These are phyloP conservation scores for Podila minutissima DNA, from an alignment of 192 early-diverging fungal species.

Conservation along the genomic window DNA sequence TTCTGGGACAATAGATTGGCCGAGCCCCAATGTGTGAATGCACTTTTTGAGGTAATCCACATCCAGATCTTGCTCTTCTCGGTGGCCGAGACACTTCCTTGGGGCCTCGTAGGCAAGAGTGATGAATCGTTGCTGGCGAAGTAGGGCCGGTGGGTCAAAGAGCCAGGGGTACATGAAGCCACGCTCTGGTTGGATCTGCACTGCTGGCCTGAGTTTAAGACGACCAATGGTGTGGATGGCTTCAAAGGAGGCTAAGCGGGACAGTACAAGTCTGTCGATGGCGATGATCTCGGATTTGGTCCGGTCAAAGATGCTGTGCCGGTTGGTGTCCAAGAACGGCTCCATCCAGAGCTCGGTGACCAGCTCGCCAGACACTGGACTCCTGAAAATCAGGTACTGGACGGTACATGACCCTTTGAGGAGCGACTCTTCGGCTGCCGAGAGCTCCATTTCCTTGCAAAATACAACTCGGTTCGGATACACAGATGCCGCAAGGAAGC, in stretches of 20 bases:
- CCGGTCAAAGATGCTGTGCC: slow-evolving; percentile 29
- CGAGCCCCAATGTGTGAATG: slow-evolving; percentile 31
- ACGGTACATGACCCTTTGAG: slow-evolving; percentile 35
- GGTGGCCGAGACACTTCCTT: not conserved
- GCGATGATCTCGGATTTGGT: slow-evolving; percentile 32
- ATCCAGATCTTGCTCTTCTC: slow-evolving; percentile 1
- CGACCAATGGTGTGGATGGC: slow-evolving; percentile 58
- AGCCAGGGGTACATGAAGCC: slow-evolving; percentile 51
- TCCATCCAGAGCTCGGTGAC: slow-evolving; percentile 69
- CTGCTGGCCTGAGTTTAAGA: slow-evolving; percentile 21
- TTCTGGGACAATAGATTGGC: not conserved
- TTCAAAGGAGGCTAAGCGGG: slow-evolving; percentile 67
- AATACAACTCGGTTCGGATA: slow-evolving; percentile 52
- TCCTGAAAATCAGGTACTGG: slow-evolving; percentile 62
- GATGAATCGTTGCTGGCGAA: slow-evolving; percentile 42
- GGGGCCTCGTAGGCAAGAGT: slow-evolving; percentile 41
- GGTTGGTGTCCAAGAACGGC: slow-evolving; percentile 45
- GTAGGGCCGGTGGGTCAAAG: slow-evolving; percentile 40
- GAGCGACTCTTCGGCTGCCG: slow-evolving; percentile 6
- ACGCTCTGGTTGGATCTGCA: slow-evolving; percentile 7
- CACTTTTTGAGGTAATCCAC: slow-evolving; percentile 6
- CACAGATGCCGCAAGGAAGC: slow-evolving; percentile 50
- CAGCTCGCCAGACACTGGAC: slow-evolving; percentile 50
- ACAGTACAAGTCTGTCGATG: slow-evolving; percentile 53
- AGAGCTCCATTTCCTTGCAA: slow-evolving; percentile 57